phyloP scores from a whole-genome alignment of 371 early-diverging fungal species.

The Rhizopus arrhizus region DNA sequence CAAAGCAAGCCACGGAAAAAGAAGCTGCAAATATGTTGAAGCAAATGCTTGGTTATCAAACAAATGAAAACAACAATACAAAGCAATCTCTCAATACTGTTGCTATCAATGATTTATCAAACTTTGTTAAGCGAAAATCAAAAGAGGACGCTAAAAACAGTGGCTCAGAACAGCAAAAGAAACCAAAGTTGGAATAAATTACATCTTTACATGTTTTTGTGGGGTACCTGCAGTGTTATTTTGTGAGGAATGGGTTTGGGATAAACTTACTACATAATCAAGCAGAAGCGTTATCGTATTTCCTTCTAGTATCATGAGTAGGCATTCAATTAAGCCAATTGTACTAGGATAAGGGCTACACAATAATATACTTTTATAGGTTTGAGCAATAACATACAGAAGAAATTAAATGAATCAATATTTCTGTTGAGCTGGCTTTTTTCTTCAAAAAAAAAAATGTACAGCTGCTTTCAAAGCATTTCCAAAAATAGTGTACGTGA shows the following conservation, averaged over 20 bases:
- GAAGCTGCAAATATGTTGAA: slow-evolving; percentile 42
- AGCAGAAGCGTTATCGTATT: no score
- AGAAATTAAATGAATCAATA: no score
- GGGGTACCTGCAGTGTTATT: background rate
- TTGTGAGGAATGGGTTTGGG: no score
- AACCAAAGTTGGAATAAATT: slow-evolving; percentile 18
- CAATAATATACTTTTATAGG: no score
- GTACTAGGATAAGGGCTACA: no score
- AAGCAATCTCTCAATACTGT: slow-evolving; percentile 23
- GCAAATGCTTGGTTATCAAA: slow-evolving; percentile 27
- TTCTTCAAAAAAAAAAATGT: no score
- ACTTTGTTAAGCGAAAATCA: slow-evolving; percentile 46
- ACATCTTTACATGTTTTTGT: background rate
- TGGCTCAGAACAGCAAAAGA: slow-evolving; percentile 7
- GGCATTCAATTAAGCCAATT: no score
- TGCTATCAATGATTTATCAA: slow-evolving; percentile 45
- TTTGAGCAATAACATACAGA: no score
- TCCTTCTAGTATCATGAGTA: no score
- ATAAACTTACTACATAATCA: no score
- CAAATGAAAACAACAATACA: background rate
- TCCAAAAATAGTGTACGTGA: slow-evolving; percentile 6
- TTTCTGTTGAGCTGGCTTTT: no score
- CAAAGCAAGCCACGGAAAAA: slow-evolving; percentile 41
- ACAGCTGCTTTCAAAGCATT: background rate
- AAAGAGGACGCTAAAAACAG: slow-evolving; percentile 8